phyloP scores from a whole-genome alignment of 306 rosid genomes.

The Abrus pulchellus region DNA sequence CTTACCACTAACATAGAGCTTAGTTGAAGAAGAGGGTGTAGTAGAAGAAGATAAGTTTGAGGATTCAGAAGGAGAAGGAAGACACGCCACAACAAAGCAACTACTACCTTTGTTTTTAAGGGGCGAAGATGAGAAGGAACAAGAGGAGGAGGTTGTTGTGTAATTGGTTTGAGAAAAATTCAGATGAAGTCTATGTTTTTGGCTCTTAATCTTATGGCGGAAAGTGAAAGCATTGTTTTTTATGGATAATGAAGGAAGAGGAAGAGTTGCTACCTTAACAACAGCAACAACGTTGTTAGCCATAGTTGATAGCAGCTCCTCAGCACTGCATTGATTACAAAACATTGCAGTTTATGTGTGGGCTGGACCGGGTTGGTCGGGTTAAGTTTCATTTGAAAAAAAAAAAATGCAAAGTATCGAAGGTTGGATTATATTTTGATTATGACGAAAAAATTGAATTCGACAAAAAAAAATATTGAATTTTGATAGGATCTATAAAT shows the following conservation, averaged over 20 bases:
- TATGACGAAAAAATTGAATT: too few relatives aligned
- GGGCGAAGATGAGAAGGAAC: conserved; percentile 45
- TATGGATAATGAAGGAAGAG: conserved; percentile 14
- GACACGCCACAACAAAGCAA: conserved; percentile 54
- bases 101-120: conserved; percentile 10
- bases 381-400: too few relatives aligned
- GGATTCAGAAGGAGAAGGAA: conserved; percentile 56
- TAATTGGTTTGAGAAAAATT: not conserved
- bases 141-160: conserved; percentile 27
- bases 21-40: conserved; percentile 56
- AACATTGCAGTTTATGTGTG: not conserved
- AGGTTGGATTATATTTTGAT: too few relatives aligned
- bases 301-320: conserved; percentile 31
- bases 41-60: conserved; percentile 41
- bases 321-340: not conserved
- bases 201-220: not conserved
- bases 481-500: too few relatives aligned
- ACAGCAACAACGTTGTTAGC: conserved; percentile 33
- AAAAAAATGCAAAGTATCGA: too few relatives aligned
- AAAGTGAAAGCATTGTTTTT: conserved; percentile 13
- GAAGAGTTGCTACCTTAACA: conserved; percentile 15
- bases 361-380: not conserved
- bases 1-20: conserved; percentile 90
- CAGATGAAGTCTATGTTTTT: conserved; percentile 24
- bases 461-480: too few relatives aligned